These are phyloP conservation scores for Monosporozyma yasuniensis DNA, from an alignment of 805 yeast genomes.

Conservation along the genomic window DNA sequence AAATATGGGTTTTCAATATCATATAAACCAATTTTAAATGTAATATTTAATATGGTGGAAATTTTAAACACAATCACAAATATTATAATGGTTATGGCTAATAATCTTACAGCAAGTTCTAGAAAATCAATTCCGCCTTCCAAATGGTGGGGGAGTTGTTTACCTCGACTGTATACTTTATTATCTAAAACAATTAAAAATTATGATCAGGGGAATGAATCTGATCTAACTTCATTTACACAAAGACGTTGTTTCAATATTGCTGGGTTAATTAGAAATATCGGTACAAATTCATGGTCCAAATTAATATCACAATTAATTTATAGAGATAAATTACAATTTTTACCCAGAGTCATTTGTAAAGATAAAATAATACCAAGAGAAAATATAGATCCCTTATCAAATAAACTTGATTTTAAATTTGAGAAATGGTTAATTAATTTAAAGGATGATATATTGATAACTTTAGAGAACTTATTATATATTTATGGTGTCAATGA, in stretches of 20 bases:
- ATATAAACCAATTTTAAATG: slow-evolving; percentile 43
- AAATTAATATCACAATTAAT: slow-evolving; percentile 17
- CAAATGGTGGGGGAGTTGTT: slow-evolving; percentile 24
- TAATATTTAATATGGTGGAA: slow-evolving; percentile 45
- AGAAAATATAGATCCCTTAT: neutral
- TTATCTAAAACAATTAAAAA: slow-evolving; percentile 10
- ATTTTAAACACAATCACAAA: slow-evolving; percentile 39
- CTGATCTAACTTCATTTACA: neutral
- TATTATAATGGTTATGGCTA: slow-evolving; percentile 3
- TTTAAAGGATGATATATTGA: slow-evolving; percentile 38
- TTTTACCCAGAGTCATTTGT: slow-evolving; percentile 21
- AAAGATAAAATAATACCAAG: slow-evolving; percentile 16
- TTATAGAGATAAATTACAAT: slow-evolving; percentile 14
- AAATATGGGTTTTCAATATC: slow-evolving; percentile 36
- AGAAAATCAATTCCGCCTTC: slow-evolving; percentile 1
- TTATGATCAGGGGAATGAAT: slow-evolving; percentile 4
- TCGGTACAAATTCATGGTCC: slow-evolving; percentile 22
- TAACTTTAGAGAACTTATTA: slow-evolving; percentile 39
- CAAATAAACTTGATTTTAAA: slow-evolving; percentile 6
- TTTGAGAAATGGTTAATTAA: slow-evolving; percentile 20
- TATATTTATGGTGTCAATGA: slow-evolving; percentile 10
- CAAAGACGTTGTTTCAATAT: slow-evolving; percentile 1
- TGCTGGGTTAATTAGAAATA: slow-evolving; percentile 22
- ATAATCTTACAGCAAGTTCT: neutral
- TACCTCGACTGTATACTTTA: slow-evolving; percentile 17